Percentiles rank a stretch among this genome's conserved stretches.
These are phyloP conservation scores for Podaxis pistillaris DNA, from an alignment of 768 basidiomycete species.

Conservation along the genomic window DNA sequence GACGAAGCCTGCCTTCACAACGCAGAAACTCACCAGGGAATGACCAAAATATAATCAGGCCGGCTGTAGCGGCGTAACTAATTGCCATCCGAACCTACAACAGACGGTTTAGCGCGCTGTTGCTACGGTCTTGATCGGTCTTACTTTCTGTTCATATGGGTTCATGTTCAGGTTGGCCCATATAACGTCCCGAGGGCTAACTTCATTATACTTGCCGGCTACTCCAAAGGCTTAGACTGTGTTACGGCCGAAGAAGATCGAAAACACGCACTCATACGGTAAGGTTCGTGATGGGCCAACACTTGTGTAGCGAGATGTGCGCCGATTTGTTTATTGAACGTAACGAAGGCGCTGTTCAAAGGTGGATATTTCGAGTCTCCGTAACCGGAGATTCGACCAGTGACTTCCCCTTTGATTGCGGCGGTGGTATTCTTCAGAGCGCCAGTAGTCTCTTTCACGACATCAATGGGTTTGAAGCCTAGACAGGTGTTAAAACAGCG, in stretches of 20 bases:
- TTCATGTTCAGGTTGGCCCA: constrained; percentile 91
- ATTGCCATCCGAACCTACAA: constrained; percentile 52
- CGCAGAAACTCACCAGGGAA: constrained; percentile 60
- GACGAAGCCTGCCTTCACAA: neutral
- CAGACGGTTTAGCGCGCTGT: neutral
- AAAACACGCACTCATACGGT: constrained; percentile 59
- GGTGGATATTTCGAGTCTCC: constrained; percentile 45
- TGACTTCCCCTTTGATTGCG: constrained; percentile 20
- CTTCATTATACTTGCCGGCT: constrained; percentile 70
- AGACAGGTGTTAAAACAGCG: neutral
- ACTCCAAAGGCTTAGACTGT: neutral
- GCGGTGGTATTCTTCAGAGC: constrained; percentile 18
- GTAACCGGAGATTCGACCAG: constrained; percentile 19
- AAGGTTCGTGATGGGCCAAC: constrained; percentile 78
- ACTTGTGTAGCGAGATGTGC: constrained; percentile 84
- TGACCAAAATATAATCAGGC: constrained; percentile 83
- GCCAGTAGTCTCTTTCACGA: constrained; percentile 17
- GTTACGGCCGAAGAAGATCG: neutral
- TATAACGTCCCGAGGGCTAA: constrained; percentile 85
- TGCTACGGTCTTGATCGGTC: neutral
- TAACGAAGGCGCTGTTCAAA: constrained; percentile 77
- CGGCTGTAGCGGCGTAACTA: constrained; percentile 75
- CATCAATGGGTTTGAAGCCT: constrained; percentile 19
- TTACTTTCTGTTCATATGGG: constrained; percentile 76
- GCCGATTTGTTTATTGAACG: constrained; percentile 90